A percentile compares a stretch with the other conserved stretches of the same genome.
These are phyloP conservation scores for Selenicereus undatus DNA, from an alignment of 148 eudicot species.

Conservation along the genomic window DNA sequence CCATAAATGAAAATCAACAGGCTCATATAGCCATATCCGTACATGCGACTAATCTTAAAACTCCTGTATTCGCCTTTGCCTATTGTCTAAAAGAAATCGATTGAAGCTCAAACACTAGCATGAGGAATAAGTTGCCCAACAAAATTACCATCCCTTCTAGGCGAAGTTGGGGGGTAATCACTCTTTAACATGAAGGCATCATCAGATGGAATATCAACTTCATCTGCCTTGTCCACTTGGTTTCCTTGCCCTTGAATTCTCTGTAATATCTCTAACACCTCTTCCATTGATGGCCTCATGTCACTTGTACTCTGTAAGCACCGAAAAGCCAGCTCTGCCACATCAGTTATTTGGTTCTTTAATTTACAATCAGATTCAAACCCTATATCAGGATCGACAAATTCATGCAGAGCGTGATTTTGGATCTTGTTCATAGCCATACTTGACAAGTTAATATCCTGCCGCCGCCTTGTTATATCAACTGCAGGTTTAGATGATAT, in stretches of 20 bases:
- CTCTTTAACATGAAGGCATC: slow-evolving; percentile 27
- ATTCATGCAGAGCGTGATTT: slow-evolving; percentile 11
- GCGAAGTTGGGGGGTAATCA: slow-evolving; percentile 22
- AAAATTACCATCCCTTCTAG: slow-evolving; percentile 19
- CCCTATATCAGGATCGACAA: slow-evolving; percentile 19
- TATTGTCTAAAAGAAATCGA: neutral
- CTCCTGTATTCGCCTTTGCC: neutral
- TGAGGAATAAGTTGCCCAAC: slow-evolving; percentile 8
- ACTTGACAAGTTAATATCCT: slow-evolving; percentile 25
- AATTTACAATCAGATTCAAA: slow-evolving; percentile 16
- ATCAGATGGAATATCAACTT: slow-evolving; percentile 22
- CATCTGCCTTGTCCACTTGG: slow-evolving; percentile 20
- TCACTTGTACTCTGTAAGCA: slow-evolving; percentile 20
- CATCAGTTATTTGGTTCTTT: slow-evolving; percentile 12
- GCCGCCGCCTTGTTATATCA: slow-evolving; percentile 22
- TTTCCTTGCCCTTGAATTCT: neutral
- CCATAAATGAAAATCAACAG: neutral
- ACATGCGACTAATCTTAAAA: neutral
- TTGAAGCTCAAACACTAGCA: slow-evolving; percentile 25
- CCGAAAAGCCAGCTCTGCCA: slow-evolving; percentile 27
- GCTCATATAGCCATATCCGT: neutral
- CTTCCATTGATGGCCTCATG: slow-evolving; percentile 14
- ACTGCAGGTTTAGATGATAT: slow-evolving; percentile 27
- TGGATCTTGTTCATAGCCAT: slow-evolving; percentile 27
- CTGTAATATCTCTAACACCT: slow-evolving; percentile 9